Base-by-base conservation (phyloP, 305 asterid genomes). In the Salvia sclarea region DNA sequence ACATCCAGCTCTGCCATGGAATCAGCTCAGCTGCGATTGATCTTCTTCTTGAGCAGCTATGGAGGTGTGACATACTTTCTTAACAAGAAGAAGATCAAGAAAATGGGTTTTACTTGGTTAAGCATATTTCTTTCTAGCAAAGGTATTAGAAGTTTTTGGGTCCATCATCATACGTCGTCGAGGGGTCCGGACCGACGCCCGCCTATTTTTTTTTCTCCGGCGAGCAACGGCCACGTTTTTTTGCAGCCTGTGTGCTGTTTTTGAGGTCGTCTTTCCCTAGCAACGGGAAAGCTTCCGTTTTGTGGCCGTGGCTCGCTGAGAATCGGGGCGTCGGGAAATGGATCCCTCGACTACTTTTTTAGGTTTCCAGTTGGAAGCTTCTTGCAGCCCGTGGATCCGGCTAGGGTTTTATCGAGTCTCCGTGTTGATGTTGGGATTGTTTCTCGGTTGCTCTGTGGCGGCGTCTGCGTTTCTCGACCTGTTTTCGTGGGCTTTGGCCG, bases 31-130 rank as follows among this genome's bases (percentile, higher is more conserved):
- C 59, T 2, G 50, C 83, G 2, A 69, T 81, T 66, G 81, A 79
- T 77, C 57, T 76, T 66, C 96, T 94, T 30, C 20, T 69, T 52
- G 91, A 85, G 77, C 82, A 71, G n/a, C 88, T 91, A 4, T 85
- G 95, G 90, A 84, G 91, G 88, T 91, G 99, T 28, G 95, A 94
- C 60, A 79, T 91, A 71, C 96, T 94, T 48, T 79, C 65, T 62
- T 91, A 75, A 82, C 12, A 54, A 16, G 55, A 9, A 48, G 30
- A 48, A 18, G 8, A 33, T 65, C 62, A 57, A 45, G 55, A 65
- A 45, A 45, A 28, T 24, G 64, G 37, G 58, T 53, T n/a, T n/a
- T 37, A 21, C 57, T 65, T 69, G 44, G n/a, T 10, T 2, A 38
- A 70, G 75, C 28, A 9, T 35, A 9, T 35, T 52, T 56, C 68